These are phyloP conservation scores for Massariosphaeria phaeospora DNA, from an alignment of 495 filamentous ascomycete species.

Conservation along the genomic window DNA sequence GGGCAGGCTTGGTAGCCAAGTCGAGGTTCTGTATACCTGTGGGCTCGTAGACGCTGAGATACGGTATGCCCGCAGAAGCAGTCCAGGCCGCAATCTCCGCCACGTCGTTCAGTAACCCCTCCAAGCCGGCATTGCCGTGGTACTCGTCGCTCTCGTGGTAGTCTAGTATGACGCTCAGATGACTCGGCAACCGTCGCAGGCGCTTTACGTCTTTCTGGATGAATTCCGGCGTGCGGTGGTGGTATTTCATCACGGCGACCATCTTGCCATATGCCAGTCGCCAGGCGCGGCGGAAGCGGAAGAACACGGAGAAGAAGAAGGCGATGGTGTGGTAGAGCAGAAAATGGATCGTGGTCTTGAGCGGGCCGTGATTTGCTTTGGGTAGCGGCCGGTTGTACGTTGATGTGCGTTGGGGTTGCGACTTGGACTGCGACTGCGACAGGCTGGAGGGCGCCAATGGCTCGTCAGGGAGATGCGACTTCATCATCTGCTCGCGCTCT, in stretches of 20 bases:
- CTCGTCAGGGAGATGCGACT: conserved; percentile 68
- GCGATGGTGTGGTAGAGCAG: conserved; percentile 70
- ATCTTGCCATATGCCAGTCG: conserved; percentile 69
- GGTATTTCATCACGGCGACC: conserved; percentile 78
- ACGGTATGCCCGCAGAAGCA: conserved; percentile 75
- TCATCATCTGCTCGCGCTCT: conserved; percentile 67
- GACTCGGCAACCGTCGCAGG: conserved; percentile 67
- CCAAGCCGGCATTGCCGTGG: conserved; percentile 60
- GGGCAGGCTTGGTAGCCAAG: neutral
- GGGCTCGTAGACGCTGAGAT: conserved; percentile 84
- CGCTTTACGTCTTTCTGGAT: conserved; percentile 80
- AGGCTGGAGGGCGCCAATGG: conserved; percentile 32
- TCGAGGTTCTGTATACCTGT: conserved; percentile 55
- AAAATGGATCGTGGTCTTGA: conserved; percentile 61
- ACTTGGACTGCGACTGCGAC: conserved; percentile 30
- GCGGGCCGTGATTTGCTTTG: conserved; percentile 60
- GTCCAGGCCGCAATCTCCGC: conserved; percentile 90
- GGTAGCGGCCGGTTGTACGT: conserved; percentile 30
- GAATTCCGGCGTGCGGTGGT: conserved; percentile 87
- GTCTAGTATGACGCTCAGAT: conserved; percentile 81
- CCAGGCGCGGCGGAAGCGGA: conserved; percentile 72
- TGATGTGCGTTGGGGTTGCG: conserved; percentile 24
- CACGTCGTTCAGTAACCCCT: conserved; percentile 80
- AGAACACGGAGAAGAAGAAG: conserved; percentile 76
- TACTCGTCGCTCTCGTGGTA: conserved; percentile 67